Evolutionary conservation across 1,284 basidiomycete species (phyloP).

Genomic region (Cerrena zonata): DNA sequence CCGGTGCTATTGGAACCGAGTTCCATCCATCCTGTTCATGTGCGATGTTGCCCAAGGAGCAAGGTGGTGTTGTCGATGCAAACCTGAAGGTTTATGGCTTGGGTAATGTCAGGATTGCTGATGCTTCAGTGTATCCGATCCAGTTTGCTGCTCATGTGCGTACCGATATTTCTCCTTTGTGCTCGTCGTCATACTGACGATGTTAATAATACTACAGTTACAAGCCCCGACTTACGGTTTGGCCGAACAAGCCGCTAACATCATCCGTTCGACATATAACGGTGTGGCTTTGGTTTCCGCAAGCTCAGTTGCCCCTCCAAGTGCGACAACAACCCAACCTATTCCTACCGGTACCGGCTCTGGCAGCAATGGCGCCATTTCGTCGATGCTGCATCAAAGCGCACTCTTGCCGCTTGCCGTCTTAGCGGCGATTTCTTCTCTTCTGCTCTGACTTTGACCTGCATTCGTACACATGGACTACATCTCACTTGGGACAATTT

Average conservation of each 20-base stretch:
- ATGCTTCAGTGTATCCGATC: slow-evolving; percentile 52
- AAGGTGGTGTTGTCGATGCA: slow-evolving; percentile 64
- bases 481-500: not conserved
- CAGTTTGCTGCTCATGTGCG: slow-evolving; percentile 46
- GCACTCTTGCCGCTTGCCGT: not conserved
- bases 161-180: slow-evolving; percentile 12
- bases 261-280: slow-evolving; percentile 48
- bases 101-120: slow-evolving; percentile 46
- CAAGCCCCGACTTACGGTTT: slow-evolving; percentile 62
- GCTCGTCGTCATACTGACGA: too few species aligned
- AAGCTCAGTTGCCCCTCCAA: not conserved
- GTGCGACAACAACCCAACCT: not conserved
- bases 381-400: not conserved
- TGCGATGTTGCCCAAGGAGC: slow-evolving; percentile 55
- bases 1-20: slow-evolving; percentile 35
- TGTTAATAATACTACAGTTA: too few species aligned
- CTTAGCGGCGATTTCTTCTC: not conserved
- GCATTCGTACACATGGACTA: not conserved
- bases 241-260: slow-evolving; percentile 60
- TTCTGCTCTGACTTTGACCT: not conserved
- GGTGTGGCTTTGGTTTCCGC: slow-evolving; percentile 17
- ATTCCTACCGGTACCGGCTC: not conserved
- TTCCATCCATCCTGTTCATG: slow-evolving; percentile 58
- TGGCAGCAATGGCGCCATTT: not conserved
- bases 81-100: slow-evolving; percentile 60